Evolutionary conservation across 305 asterid genomes (phyloP).

Genomic region (Solanum hybrid): DNA sequence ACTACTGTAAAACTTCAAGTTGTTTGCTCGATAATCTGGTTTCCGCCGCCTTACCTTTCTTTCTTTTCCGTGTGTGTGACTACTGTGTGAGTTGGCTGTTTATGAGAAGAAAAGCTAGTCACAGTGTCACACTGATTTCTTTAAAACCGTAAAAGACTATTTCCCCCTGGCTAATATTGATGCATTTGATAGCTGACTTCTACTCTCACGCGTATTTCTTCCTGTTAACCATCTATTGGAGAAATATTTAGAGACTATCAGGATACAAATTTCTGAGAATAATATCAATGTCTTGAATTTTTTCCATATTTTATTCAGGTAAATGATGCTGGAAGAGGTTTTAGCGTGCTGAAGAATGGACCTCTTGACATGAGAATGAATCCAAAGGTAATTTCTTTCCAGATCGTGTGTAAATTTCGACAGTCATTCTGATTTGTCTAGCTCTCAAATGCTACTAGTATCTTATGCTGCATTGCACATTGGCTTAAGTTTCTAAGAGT

Average conservation of each 20-base stretch:
- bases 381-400: constrained; percentile 62
- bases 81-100: not conserved
- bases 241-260: not conserved
- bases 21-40: not conserved
- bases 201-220: not conserved
- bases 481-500: no score
- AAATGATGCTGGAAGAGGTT: constrained; percentile 79
- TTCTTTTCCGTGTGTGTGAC: not conserved
- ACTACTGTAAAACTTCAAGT: not conserved
- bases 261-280: not conserved
- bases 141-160: not conserved
- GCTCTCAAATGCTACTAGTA: not conserved
- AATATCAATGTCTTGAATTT: not conserved
- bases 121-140: not conserved
- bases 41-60: not conserved
- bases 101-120: not conserved
- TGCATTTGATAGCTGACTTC: not conserved
- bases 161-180: not conserved
- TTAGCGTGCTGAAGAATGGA: constrained; percentile 80
- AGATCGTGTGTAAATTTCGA: not conserved
- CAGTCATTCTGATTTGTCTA: not conserved
- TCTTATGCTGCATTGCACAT: not conserved
- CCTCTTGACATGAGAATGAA: constrained; percentile 99
- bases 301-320: constrained; percentile 41
- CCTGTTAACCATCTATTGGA: not conserved